Evolutionary conservation across 345 rosid species (phyloP).

Genomic region (Hibiscus tridactylites): DNA sequence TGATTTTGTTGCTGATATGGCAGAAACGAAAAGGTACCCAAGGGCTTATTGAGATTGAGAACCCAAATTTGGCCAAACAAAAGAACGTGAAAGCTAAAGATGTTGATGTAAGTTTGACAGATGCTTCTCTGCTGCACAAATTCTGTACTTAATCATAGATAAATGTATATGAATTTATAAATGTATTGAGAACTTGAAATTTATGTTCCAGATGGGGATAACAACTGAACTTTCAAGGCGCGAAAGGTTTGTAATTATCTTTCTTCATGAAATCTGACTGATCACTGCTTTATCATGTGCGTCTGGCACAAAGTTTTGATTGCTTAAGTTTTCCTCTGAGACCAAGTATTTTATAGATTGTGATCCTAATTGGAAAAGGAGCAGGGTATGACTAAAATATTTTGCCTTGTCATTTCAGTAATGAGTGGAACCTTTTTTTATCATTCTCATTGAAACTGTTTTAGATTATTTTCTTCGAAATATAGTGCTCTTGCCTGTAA

Average conservation of each 20-base stretch:
- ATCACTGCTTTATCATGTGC: background rate
- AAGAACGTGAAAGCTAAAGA: slow-evolving; percentile 63
- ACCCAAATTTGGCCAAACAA: slow-evolving; percentile 69
- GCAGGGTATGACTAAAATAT: background rate
- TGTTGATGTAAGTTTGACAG: slow-evolving; percentile 41
- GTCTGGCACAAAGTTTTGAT: background rate
- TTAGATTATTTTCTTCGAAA: background rate
- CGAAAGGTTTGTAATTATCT: slow-evolving; percentile 59
- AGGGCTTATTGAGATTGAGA: slow-evolving; percentile 73
- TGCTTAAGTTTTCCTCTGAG: background rate
- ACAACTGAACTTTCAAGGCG: slow-evolving; percentile 95
- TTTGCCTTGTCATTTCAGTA: background rate
- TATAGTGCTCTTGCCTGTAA: background rate
- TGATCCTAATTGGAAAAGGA: background rate
- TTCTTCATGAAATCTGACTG: background rate
- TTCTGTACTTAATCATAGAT: background rate
- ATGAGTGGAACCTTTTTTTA: background rate
- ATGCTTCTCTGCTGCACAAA: background rate
- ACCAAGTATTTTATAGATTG: background rate
- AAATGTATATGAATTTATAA: background rate
- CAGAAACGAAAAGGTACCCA: slow-evolving; percentile 78
- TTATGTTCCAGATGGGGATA: slow-evolving; percentile 45
- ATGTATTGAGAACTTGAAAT: background rate
- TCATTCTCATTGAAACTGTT: background rate
- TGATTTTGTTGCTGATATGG: slow-evolving; percentile 5